Percentiles rank a stretch among this genome's conserved stretches.
phyloP scores from a whole-genome alignment of 1,139 yeast species.

The Yamadazyma buinensis region DNA sequence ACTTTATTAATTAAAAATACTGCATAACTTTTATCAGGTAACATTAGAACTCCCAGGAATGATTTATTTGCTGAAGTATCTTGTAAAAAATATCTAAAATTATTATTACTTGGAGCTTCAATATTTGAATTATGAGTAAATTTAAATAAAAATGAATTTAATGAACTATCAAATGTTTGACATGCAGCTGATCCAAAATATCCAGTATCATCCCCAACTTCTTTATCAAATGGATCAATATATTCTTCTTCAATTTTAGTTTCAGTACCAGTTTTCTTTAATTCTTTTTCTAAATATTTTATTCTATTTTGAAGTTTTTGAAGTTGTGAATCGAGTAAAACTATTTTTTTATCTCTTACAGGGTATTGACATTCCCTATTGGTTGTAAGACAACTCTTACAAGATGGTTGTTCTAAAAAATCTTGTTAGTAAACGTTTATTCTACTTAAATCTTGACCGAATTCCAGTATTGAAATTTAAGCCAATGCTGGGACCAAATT shows the following conservation, averaged over 20 bases:
- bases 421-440: background rate
- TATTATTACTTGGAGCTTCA: slow-evolving; percentile 1
- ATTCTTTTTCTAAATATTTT: slow-evolving; percentile 9
- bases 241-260: slow-evolving; percentile 8
- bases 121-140: slow-evolving; percentile 7
- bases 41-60: slow-evolving; percentile 10
- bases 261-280: slow-evolving; percentile 4
- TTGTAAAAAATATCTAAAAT: slow-evolving; percentile 7
- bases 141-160: slow-evolving; percentile 11
- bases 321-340: slow-evolving; percentile 12
- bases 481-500: no score
- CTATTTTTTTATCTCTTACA: slow-evolving; percentile 11
- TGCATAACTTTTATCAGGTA: slow-evolving; percentile 14
- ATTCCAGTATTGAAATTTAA: no score
- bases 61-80: slow-evolving; percentile 10
- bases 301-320: slow-evolving; percentile 7
- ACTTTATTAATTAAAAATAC: slow-evolving; percentile 10
- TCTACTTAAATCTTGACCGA: no score
- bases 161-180: slow-evolving; percentile 13
- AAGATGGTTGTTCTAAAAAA: slow-evolving; percentile 12
- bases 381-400: slow-evolving; percentile 9
- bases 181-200: slow-evolving; percentile 12
- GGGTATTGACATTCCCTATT: slow-evolving; percentile 14
- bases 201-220: slow-evolving; percentile 5
- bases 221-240: slow-evolving; percentile 12